Base-by-base conservation (phyloP, 2,329 filamentous ascomycete genomes). In the Beauveria bassiana region DNA sequence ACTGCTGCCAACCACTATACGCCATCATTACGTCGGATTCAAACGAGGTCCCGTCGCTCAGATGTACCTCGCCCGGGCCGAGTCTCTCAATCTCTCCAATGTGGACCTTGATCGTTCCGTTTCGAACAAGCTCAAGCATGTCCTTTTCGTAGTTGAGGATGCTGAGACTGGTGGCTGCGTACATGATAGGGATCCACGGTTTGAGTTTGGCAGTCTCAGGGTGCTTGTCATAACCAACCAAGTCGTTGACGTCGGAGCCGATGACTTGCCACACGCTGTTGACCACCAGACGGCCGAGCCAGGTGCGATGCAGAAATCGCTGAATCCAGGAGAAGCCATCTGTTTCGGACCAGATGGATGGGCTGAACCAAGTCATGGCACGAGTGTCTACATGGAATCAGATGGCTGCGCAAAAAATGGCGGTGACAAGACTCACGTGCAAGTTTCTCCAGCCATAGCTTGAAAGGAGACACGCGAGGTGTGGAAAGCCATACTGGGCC, bases 311-410 rank as follows among this genome's bases (percentile, higher is more conserved):
- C 52, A 86, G 75, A 63, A 87, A 83, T 10, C 71, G 68, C 3
- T 84, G 78, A 2, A 83, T 75, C 12, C 73, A 74, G 14, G 78
- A 74, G 65, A 81, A 88, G 1, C 86, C 87, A 67, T 86, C 86
- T 2, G 79, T 81, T 1, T 79, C 76, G 5, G 86, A 87, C 86
- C 87, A 93, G 16, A 88, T 80, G 69, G 88, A 92, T 0, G 90
- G 89, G 57, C 83, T 86, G 72, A 93, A 85, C 85, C 87, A 91
- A 2, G 85, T 88, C 59, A 92, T 73, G 65, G 89, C 79, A 0
- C 89, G 84, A 0, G 83, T 87, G 38, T 79, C 77, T 78, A 58
- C n/a, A 9, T 2, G 6, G 16, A 26, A 18, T 55, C 38, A 56
- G 52, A n/a, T 20, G 5, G 51, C 28, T 38, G 40, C 31, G 55